Evolutionary conservation across 1,284 basidiomycete species (phyloP).

Genomic region (Melampsora larici-populina): DNA sequence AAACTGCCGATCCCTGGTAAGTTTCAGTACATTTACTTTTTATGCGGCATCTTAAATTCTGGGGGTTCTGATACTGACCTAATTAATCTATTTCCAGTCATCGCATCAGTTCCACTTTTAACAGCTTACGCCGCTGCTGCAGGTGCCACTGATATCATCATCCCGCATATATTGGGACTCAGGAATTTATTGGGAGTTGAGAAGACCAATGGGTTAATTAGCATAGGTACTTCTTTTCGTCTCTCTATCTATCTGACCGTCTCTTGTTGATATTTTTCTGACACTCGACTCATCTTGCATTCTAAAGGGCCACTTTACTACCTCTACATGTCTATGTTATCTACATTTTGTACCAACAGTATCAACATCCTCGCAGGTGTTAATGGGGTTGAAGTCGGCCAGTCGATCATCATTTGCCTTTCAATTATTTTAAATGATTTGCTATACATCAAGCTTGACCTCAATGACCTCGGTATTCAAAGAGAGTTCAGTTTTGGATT

Average conservation of each 20-base stretch:
- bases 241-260: slow-evolving; percentile 31
- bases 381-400: slow-evolving; percentile 91
- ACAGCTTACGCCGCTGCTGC: slow-evolving; percentile 88
- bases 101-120: slow-evolving; percentile 87
- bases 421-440: slow-evolving; percentile 89
- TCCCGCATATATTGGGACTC: slow-evolving; percentile 65
- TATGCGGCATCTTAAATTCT: too few species aligned
- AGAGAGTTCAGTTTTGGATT: slow-evolving; percentile 53
- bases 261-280: background rate
- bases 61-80: background rate
- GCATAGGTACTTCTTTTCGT: slow-evolving; percentile 65
- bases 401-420: slow-evolving; percentile 85
- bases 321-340: slow-evolving; percentile 89
- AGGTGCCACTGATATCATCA: slow-evolving; percentile 89
- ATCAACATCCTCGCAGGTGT: slow-evolving; percentile 99
- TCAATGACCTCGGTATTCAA: slow-evolving; percentile 18
- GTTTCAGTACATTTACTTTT: background rate
- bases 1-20: slow-evolving; percentile 82
- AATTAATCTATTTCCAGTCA: slow-evolving; percentile 58
- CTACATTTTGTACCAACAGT: slow-evolving; percentile 94
- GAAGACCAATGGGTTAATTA: slow-evolving; percentile 61
- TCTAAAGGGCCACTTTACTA: slow-evolving; percentile 83
- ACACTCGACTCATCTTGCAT: background rate
- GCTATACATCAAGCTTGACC: slow-evolving; percentile 69
- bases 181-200: slow-evolving; percentile 59